Base-by-base conservation (phyloP, 163 green algal genomes). In the Scenedesmus sp. region DNA sequence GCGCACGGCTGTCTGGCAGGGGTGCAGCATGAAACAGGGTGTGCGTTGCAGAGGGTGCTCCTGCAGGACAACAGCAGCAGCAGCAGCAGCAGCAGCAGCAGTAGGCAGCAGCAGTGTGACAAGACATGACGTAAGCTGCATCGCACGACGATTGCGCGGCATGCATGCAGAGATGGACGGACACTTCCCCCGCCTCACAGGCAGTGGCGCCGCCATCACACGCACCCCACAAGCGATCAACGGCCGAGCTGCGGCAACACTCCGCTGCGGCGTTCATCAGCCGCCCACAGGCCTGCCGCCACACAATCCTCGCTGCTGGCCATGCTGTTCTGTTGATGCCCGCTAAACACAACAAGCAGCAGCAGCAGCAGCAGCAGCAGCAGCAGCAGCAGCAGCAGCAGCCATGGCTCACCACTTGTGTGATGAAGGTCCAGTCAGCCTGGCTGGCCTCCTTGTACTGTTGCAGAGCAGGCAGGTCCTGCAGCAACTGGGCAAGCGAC, bases 21-120 rank as follows among this genome's bases (percentile, higher is more conserved):
- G 87, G 56, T 91, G 87, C 56, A 91, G 87, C 87, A 85, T 85
- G 53, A 78, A 78, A 24, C 87, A 91, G 13, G 78, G 78, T 30
- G 22, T 43, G 10, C 78, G 70, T 24, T 51, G 35, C 44, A 90
- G 33, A 13, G 85, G 85, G 33, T 90, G 85, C 13, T 76, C 44
- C 85, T 90, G 84, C 83, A 79, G 13, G 2, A 13, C 16, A 73
- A 40, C 78, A 84, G 43, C 35, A 59, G 22, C 78, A 46, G 44
- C 51, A 72, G 59, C 59, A 72, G 59, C n/a, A n/a, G n/a, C n/a
- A n/a, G n/a, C n/a, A n/a, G n/a, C n/a, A n/a, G n/a, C n/a, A n/a
- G n/a, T 13, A 56, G n/a, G 22, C 78, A 46, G 44, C 51, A 72
- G 59, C 59, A 72, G 59, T 61, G 6, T 53, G 46, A 53, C 46